Percentiles rank a stretch among this genome's conserved stretches.
These are phyloP conservation scores for Chlorella sorokiniana DNA, from an alignment of 139 green algal genomes.

Conservation along the genomic window DNA sequence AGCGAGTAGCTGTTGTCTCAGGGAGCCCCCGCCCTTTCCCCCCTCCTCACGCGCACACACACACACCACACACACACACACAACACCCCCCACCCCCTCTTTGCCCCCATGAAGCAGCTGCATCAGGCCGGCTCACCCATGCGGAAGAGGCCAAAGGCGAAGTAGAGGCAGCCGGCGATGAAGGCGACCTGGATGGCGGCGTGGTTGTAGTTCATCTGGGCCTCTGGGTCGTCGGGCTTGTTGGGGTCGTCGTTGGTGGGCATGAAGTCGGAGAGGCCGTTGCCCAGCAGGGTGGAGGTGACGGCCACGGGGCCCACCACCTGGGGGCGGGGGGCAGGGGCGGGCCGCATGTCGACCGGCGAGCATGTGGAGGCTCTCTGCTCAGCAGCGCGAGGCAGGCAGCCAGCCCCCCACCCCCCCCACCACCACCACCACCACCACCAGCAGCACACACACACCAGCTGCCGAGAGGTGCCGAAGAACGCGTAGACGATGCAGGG, in stretches of 20 bases:
- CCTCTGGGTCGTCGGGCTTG: conserved; percentile 35
- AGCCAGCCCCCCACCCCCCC: too few relatives aligned
- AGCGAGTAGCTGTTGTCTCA: neutral
- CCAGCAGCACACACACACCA: too few relatives aligned
- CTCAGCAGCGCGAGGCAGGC: neutral
- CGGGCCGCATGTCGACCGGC: neutral
- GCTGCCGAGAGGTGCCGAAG: conserved; percentile 73
- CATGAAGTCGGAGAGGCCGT: conserved; percentile 30
- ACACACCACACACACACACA: too few relatives aligned
- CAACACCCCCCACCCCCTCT: neutral
- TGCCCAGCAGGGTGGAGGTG: conserved; percentile 53
- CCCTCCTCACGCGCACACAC: too few relatives aligned
- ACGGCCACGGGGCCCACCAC: conserved; percentile 72
- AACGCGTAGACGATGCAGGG: conserved; percentile 79
- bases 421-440: too few relatives aligned
- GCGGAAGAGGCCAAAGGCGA: conserved; percentile 70
- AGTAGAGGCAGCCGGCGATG: conserved; percentile 78
- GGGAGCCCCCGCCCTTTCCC: neutral
- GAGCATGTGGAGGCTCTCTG: neutral
- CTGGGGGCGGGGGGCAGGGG: neutral
- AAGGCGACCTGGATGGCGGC: conserved; percentile 71
- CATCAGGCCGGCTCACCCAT: conserved; percentile 71
- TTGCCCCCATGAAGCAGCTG: neutral
- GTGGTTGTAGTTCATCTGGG: conserved; percentile 54
- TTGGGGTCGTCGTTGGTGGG: conserved; percentile 59